Evolutionary conservation across 495 filamentous ascomycete genomes (phyloP).

Genomic region (Neurospora sp.): DNA sequence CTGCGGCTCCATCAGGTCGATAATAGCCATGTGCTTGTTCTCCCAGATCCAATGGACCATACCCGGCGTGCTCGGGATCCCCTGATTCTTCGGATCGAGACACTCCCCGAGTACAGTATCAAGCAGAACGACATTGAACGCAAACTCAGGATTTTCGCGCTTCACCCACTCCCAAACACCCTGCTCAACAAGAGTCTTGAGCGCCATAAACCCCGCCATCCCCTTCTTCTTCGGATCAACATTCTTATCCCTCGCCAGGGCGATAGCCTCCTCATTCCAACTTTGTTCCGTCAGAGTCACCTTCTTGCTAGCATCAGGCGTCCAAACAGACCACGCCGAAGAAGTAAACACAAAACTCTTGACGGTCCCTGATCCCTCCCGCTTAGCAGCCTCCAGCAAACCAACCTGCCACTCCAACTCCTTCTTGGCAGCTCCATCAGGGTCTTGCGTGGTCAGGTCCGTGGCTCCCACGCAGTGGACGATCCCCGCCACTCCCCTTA

Average conservation of each 20-base stretch:
- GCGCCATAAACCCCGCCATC: constrained; percentile 26
- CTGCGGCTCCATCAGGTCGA: constrained; percentile 23
- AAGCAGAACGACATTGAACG: constrained; percentile 24
- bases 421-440: constrained; percentile 14
- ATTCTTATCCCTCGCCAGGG: constrained; percentile 10
- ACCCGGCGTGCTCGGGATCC: constrained; percentile 21
- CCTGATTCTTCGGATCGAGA: constrained; percentile 21
- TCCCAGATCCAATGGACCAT: constrained; percentile 25
- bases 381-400: constrained; percentile 17
- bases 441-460: constrained; percentile 9
- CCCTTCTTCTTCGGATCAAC: constrained; percentile 11
- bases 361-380: constrained; percentile 7
- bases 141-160: constrained; percentile 16
- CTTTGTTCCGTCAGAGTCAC: constrained; percentile 14
- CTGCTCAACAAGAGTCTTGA: constrained; percentile 25
- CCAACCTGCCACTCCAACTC: constrained; percentile 20
- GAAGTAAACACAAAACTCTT: constrained; percentile 21
- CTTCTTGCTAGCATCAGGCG: constrained; percentile 14
- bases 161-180: constrained; percentile 28
- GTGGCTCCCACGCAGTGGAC: constrained; percentile 19
- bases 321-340: constrained; percentile 26
- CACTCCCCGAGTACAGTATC: constrained; percentile 25
- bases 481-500: constrained; percentile 18
- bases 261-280: constrained; percentile 23
- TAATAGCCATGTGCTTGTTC: constrained; percentile 10